Percentiles rank a stretch among this genome's conserved stretches.
Conservation (phyloP, 2,329 filamentous ascomycete genomes). For the Xylariaceae sp. region DNA sequence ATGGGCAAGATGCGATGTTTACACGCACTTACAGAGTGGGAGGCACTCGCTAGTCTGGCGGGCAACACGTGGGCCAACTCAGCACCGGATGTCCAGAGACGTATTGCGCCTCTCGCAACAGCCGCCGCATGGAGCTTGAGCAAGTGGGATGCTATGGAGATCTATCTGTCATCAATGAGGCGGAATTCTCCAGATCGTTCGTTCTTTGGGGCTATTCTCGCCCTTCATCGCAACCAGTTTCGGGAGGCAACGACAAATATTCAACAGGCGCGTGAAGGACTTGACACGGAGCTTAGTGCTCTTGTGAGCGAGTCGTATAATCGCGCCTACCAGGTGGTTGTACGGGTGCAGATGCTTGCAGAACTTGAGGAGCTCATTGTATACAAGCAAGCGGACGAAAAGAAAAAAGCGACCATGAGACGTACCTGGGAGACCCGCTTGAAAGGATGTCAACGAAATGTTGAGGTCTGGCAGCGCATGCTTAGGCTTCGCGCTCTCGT, state of each 20-base stretch:
- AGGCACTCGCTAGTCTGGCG: conserved; percentile 84
- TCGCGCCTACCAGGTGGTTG: conserved; percentile 95
- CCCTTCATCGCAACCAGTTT: conserved; percentile 95
- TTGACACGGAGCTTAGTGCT: conserved; percentile 95
- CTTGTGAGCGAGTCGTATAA: conserved; percentile 99
- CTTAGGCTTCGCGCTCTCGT: conserved; percentile 92
- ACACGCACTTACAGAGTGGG: conserved; percentile 97
- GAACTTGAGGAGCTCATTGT: conserved; percentile 97
- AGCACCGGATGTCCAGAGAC: conserved; percentile 82
- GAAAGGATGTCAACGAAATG: conserved; percentile 93
- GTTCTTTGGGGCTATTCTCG: conserved; percentile 96
- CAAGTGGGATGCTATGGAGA: conserved; percentile 99
- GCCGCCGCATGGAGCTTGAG: conserved; percentile 95
- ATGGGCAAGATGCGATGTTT: conserved; percentile 99
- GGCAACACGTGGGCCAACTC: conserved; percentile 95
- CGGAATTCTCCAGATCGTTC: conserved; percentile 90
- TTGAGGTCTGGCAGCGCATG: conserved; percentile 99
- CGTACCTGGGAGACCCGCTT: conserved; percentile 95
- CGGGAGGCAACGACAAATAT: conserved; percentile 89
- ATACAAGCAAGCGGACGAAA: conserved; percentile 93
- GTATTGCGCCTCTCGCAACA: conserved; percentile 91
- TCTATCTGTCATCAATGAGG: conserved; percentile 95
- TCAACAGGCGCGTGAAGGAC: conserved; percentile 86
- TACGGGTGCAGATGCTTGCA: conserved; percentile 97
- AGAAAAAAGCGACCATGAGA: conserved; percentile 89